Evolutionary conservation across 148 eudicot species (phyloP), one percentile per base, ranked within the genome.

Genomic region (Vaccinium myrtillus): DNA sequence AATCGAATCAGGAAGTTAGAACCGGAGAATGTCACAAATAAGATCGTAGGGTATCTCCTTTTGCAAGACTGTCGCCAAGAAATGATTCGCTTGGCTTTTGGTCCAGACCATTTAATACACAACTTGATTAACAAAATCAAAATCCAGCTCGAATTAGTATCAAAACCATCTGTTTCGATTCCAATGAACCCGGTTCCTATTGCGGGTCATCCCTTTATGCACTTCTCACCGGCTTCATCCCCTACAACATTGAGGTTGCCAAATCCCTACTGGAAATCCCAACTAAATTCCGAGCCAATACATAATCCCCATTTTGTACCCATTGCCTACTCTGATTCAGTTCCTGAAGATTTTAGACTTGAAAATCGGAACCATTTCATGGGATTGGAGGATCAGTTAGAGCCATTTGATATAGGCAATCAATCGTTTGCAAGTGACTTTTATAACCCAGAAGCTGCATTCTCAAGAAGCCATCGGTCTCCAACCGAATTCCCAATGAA

Each of bases 41-140:
- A 92, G 87, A 92, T 94, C 2, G 78, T 92, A 25, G 95, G 97
- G 19, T 87, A 89, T 63, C 88, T 96, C 49, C 90, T 92, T 48
- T 78, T 93, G 49, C 91, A 87, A 81, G 92, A 86, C 73, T 53
- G 82, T 23, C 93, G 89, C 25, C 58, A 87, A 36, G 94, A 94
- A 46, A 81, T 96, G 92, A 93, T 94, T 49, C 86, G 95, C 2
- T 85, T 93, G 76, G 95, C 97, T 2, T 89, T 82, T 55, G 92
- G 94, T 0, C 95, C 99, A 1, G 94, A 96, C 23, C 84, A 54
- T 75, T 36, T 87, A 23, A 84, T 94, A 36, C 88, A 86, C 36
- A 86, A 82, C 51, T 81, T 90, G 85, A 91, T 96, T 14, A 79
- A 89, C 8, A 84, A 85, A 54, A 89, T 91, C 13, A 96, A 93